Conservation (phyloP, 768 basidiomycete species). For the Basidioascus undulatus region DNA sequence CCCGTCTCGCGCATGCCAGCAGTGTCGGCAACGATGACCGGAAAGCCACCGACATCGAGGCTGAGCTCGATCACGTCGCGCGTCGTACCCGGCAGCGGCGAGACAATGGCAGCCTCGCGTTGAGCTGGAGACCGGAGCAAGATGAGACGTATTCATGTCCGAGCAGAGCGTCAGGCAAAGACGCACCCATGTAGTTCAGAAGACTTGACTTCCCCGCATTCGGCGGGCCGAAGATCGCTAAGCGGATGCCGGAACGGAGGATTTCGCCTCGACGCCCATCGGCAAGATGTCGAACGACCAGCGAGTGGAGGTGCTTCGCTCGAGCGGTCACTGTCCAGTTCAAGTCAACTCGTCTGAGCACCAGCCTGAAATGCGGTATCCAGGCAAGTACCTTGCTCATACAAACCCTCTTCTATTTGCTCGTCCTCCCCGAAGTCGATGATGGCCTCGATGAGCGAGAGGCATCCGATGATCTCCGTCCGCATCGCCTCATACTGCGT, state of each 20-base stretch:
- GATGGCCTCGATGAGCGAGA: conserved; percentile 60
- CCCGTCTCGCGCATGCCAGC: conserved; percentile 50
- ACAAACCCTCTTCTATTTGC: conserved; percentile 60
- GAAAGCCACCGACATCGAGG: conserved; percentile 67
- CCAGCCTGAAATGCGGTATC: no score
- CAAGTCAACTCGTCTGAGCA: no score
- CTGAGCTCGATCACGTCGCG: conserved; percentile 65
- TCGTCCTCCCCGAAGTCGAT: conserved; percentile 89
- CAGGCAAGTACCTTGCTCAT: conserved; percentile 46
- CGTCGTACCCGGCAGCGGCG: conserved; percentile 66
- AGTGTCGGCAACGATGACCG: conserved; percentile 59
- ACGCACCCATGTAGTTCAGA: conserved; percentile 53
- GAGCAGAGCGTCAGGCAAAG: not conserved
- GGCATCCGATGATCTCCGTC: conserved; percentile 38
- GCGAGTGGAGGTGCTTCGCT: no score
- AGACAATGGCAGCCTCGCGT: conserved; percentile 72
- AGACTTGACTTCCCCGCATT: conserved; percentile 86
- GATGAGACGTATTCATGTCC: not conserved
- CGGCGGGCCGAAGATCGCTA: conserved; percentile 77
- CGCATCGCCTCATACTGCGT: conserved; percentile 40
- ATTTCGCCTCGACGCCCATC: conserved; percentile 64
- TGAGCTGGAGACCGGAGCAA: conserved; percentile 28
- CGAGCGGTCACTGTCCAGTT: no score
- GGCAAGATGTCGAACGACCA: conserved; percentile 32
- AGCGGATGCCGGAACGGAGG: conserved; percentile 49